Conservation (phyloP, 805 yeast species). For the Spathaspora boniae region DNA sequence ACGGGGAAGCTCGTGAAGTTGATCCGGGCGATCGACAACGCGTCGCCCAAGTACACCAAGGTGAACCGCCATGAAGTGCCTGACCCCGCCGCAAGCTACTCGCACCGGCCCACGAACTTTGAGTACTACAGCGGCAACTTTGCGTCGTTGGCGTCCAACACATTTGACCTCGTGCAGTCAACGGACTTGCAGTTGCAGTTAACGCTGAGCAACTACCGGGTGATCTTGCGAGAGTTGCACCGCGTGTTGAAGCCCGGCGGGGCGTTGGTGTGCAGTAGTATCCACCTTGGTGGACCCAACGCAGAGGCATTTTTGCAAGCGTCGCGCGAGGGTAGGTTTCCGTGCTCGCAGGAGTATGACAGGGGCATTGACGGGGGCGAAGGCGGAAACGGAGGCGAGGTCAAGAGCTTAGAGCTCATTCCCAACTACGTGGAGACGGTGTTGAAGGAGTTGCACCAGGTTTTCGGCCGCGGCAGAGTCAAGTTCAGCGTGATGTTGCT, state of each 20-base stretch:
- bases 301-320: constrained; percentile 11
- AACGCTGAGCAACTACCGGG: constrained; percentile 21
- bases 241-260: constrained; percentile 37
- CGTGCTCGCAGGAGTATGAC: constrained; percentile 13
- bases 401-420: too few species aligned
- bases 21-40: constrained; percentile 18
- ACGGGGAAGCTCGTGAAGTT: constrained; percentile 17
- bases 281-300: constrained; percentile 9
- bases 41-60: constrained; percentile 15
- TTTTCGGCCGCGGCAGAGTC: constrained; percentile 35
- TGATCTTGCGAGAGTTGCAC: constrained; percentile 28
- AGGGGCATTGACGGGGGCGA: too few species aligned
- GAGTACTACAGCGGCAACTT: constrained; percentile 24
- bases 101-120: constrained; percentile 30
- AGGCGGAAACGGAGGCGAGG: too few species aligned
- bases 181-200: constrained; percentile 35
- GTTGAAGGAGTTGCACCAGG: constrained; percentile 17
- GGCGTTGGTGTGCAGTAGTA: constrained; percentile 16
- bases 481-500: constrained; percentile 27
- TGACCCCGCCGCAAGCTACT: constrained; percentile 14
- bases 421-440: constrained; percentile 24
- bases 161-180: constrained; percentile 35
- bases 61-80: constrained; percentile 13
- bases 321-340: constrained; percentile 6
- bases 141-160: constrained; percentile 21